phyloP scores from a whole-genome alignment of 2,329 filamentous ascomycete species.

The Chrysoporthe cubensis region DNA sequence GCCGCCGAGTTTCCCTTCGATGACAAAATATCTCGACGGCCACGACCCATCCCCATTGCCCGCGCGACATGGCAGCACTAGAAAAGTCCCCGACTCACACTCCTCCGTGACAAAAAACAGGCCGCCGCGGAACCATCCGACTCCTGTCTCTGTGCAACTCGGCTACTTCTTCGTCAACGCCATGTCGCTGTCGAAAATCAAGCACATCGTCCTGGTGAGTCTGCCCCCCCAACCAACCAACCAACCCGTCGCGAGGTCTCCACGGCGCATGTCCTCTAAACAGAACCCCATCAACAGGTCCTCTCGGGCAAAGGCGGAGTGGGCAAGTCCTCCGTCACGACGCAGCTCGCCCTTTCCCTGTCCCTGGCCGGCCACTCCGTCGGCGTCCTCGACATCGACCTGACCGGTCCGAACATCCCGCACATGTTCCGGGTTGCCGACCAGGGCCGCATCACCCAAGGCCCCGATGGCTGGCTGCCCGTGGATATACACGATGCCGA shows the following conservation, averaged over 20 bases:
- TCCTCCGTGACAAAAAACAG: neutral
- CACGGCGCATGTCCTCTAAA: slow-evolving; percentile 16
- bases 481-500: slow-evolving; percentile 76
- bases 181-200: slow-evolving; percentile 72
- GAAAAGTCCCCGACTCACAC: neutral
- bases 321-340: slow-evolving; percentile 97
- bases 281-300: slow-evolving; percentile 49
- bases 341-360: slow-evolving; percentile 89
- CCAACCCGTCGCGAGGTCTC: neutral
- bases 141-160: neutral
- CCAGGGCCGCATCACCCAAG: slow-evolving; percentile 81
- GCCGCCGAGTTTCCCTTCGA: slow-evolving; percentile 16
- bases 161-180: neutral
- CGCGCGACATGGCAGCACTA: slow-evolving; percentile 19
- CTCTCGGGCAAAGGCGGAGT: slow-evolving; percentile 98
- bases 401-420: slow-evolving; percentile 95
- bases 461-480: slow-evolving; percentile 89
- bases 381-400: slow-evolving; percentile 92
- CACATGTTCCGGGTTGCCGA: slow-evolving; percentile 90
- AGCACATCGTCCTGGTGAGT: slow-evolving; percentile 72
- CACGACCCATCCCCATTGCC: neutral
- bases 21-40: slow-evolving; percentile 21
- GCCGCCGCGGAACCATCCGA: neutral
- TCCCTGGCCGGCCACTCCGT: slow-evolving; percentile 85
- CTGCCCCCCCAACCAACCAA: slow-evolving; percentile 6